Conservation (phyloP, 2,329 filamentous ascomycete species). For the Aureobasidium sp. region DNA sequence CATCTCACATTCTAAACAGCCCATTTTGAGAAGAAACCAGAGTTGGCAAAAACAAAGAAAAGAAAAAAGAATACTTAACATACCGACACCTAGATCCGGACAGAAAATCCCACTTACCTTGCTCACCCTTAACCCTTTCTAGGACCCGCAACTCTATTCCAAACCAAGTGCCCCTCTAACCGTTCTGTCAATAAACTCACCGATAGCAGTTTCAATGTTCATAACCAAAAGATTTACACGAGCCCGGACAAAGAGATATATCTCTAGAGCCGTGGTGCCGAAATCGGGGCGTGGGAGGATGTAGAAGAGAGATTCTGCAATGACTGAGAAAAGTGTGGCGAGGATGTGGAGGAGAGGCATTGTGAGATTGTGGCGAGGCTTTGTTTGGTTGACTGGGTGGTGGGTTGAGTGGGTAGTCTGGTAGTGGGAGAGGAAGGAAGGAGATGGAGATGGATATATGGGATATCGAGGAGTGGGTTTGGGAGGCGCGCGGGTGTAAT, state of each 20-base stretch:
- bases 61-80: too few relatives aligned
- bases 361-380: too few relatives aligned
- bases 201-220: neutral
- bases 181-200: neutral
- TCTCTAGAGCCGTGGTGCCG: neutral
- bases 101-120: neutral
- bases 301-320: neutral
- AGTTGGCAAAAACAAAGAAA: neutral
- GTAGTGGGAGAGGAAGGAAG: too few relatives aligned
- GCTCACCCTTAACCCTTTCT: neutral
- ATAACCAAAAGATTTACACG: neutral
- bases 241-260: neutral
- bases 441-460: too few relatives aligned
- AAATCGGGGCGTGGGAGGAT: neutral
- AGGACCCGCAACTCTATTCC: neutral
- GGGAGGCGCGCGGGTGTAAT: too few relatives aligned
- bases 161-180: neutral
- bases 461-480: too few relatives aligned
- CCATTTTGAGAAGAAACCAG: too few relatives aligned
- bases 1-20: too few relatives aligned
- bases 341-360: neutral
- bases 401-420: too few relatives aligned
- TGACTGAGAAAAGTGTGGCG: neutral
- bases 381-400: too few relatives aligned
- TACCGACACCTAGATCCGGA: too few relatives aligned